Evolutionary conservation across 495 filamentous ascomycete species (phyloP), one percentile per base, ranked within the genome.

Genomic region (Apiosordaria backusii): DNA sequence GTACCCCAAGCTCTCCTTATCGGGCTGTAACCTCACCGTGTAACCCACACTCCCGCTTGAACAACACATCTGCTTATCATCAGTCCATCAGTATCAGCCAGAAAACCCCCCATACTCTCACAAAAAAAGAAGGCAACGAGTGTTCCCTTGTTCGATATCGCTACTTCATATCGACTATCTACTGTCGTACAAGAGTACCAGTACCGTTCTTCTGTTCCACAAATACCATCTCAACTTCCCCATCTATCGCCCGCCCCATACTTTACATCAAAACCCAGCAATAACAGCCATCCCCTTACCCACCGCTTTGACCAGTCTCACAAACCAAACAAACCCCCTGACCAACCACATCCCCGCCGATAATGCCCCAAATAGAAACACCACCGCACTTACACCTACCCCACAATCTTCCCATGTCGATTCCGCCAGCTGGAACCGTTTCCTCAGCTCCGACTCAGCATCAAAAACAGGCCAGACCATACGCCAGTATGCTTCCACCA

Each of bases 401-500:
- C 54, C 65, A 25, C 54, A 64, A 59, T 78, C 76, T 6, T 61
- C 63, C 67, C 55, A 61, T 1, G 70, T 74, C 25, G 72, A 62
- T 62, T 62, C 62, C 21, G 64, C 57, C 52, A 26, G 27, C 19
- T 61, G 62, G 21, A 71, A 59, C 54, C 74, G 27, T 60, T 62
- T 67, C 23, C 72, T 70, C 52, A 78, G 59, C 50, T 69, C 60
- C 50, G 76, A 78, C 0, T 68, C 27, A 16, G 52, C 65, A 50
- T 73, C 69, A 57, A 78, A 73, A 60, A 73, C 70, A 10, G 76
- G 76, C 54, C 52, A 40, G 24, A 76, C 70, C 16, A 74, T 29
- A 18, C 54, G 40, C 75, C 72, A 77, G 62, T 71, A 75, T 52
- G 65, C 69, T 50, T 53, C 53, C n/a, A 66, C 63, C n/a, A 70